Base-by-base conservation (phyloP, 306 rosid genomes). In the Benincasa hispida region DNA sequence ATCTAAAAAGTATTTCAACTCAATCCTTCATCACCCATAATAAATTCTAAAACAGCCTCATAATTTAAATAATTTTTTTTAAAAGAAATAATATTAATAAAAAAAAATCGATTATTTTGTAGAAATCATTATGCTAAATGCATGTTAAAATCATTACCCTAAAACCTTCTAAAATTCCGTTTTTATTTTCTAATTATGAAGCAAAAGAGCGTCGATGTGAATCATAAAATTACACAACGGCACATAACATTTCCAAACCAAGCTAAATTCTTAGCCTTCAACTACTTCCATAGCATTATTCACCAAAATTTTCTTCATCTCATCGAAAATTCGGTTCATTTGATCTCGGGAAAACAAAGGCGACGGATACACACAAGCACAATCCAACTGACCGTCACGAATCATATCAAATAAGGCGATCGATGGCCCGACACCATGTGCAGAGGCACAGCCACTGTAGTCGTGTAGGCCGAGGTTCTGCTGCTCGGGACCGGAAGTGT, bases 371-470 rank as follows among this genome's bases (percentile, higher is more conserved):
- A 91, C 87, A 74, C 88, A 85, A 50, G 88, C 75, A 77, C 92
- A 87, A 67, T 91, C 90, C 89, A 94, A 82, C 35, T 70, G 60
- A n/a, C 95, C 97, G 28, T 80, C 45, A 10, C 89, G 80, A 50
- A 94, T 82, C 51, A 90, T 86, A 77, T 94, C 96, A 4, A 91
- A 94, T 25, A 92, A 21, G 68, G 96, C 97, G 12, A 91, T 47
- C 41, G 97, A 94, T 13, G 98, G 97, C 50, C 98, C 98, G 18
- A 94, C 88, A 1, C 98, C 97, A 27, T 94, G 97, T 10, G 84
- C 89, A 0, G 98, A 90, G 72, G 95, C 84, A 56, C 97, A 94
- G 0, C 95, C 93, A 13, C 84, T 84, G 77, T 76, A 94, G 84
- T 91, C 97, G 76, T 78, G 93, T 82, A 94, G 47, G 24, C 97